Evolutionary conservation across 208 protist species (phyloP).

Genomic region (Trypanosoma cruzi): DNA sequence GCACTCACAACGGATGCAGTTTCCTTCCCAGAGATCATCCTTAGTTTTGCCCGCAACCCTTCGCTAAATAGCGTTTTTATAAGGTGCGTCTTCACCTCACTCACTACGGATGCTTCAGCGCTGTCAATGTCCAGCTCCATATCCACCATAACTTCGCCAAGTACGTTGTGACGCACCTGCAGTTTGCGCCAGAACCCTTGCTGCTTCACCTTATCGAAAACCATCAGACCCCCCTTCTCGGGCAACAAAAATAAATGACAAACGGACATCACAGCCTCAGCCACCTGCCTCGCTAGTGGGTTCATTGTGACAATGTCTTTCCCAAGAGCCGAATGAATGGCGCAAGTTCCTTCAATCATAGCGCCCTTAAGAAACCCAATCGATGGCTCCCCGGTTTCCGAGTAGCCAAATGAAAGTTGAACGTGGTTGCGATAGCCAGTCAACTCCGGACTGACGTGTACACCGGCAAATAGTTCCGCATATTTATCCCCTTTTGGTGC

Average conservation of each 20-base stretch:
- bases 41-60: conserved; percentile 30
- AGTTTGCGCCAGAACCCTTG: conserved; percentile 92
- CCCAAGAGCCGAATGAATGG: conserved; percentile 59
- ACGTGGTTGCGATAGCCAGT: conserved; percentile 94
- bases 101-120: conserved; percentile 32
- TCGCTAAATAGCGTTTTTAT: conserved; percentile 32
- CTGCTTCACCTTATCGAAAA: conserved; percentile 81
- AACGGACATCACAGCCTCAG: conserved; percentile 47
- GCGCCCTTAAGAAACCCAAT: conserved; percentile 76
- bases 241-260: conserved; percentile 39
- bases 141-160: conserved; percentile 86
- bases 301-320: conserved; percentile 69
- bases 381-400: conserved; percentile 44
- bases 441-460: conserved; percentile 70
- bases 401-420: conserved; percentile 86
- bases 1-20: conserved; percentile 61
- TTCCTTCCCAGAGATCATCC: conserved; percentile 21
- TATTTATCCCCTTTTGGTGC: conserved; percentile 30
- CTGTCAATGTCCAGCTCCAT: conserved; percentile 61
- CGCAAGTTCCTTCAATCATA: conserved; percentile 69
- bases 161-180: conserved; percentile 88
- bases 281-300: conserved; percentile 55
- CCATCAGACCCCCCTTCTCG: conserved; percentile 34
- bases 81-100: conserved; percentile 43
- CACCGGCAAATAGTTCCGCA: conserved; percentile 53